Base-by-base conservation (phyloP, 352 stramenopile species). In the Plasmopara muralis region DNA sequence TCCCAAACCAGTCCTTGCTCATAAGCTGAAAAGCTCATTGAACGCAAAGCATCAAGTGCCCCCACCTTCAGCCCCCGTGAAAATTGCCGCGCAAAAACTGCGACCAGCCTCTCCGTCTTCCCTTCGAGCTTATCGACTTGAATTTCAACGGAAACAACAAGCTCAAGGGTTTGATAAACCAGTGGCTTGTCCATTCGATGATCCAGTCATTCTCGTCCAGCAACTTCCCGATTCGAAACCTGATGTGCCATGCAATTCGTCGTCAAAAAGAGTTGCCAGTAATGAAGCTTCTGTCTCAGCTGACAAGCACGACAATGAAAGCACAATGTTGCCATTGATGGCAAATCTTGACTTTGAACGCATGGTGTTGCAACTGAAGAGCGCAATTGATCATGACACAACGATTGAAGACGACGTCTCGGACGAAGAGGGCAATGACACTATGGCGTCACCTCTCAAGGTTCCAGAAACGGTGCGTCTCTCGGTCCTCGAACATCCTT, bases 341-440 rank as follows among this genome's bases (percentile, higher is more conserved):
- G 61, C 57, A 3, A 84, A 79, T 42, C 54, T 89, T 14, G 79
- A 89, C 55, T 88, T 85, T 31, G 71, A 87, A 53, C 77, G 77
- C 14, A 89, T 89, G 79, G 61, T 89, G 9, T 57, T 89, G 7
- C 79, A 88, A 45, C 55, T 89, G 0, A 81, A 87, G 55, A 80
- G 74, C 45, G 71, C 77, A 15, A 62, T 89, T 15, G 73, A 85
- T 41, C 61, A 57, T 2, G 45, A 61, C 1, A 47, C 43, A 15
- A 46, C 63, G 12, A 61, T 46, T 14, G 63, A 72, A 8, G 60
- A 80, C 1, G 55, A 73, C 2, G 50, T 72, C 14, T 25, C 20
- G 20, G 67, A 82, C 10, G 54, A 71, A 0, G 53, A 50, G 9
- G 6, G 13, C 4, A 55, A 51, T 33, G 29, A 42, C 40, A 59